Conservation (phyloP, 352 stramenopile genomes). For the Pythium sp. region DNA sequence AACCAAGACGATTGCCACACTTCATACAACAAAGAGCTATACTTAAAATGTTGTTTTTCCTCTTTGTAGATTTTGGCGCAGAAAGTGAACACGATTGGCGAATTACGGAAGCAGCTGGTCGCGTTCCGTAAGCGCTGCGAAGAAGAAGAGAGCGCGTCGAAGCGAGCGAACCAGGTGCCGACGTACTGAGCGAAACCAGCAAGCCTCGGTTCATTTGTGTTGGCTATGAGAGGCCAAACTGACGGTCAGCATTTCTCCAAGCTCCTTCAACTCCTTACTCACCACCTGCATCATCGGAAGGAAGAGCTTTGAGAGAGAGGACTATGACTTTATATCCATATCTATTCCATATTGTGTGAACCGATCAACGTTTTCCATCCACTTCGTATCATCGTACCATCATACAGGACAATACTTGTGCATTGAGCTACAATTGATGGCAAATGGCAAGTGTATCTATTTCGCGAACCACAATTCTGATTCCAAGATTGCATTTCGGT, state of each 20-base stretch:
- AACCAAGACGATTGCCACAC: background rate
- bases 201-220: background rate
- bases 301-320: background rate
- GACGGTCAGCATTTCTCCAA: background rate
- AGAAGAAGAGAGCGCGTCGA: slow-evolving; percentile 77
- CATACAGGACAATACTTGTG: too few species aligned
- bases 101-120: slow-evolving; percentile 78
- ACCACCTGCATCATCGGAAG: background rate
- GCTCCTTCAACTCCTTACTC: background rate
- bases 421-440: too few species aligned
- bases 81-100: slow-evolving; percentile 89
- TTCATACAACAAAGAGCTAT: background rate
- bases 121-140: slow-evolving; percentile 79
- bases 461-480: too few species aligned
- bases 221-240: background rate
- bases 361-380: slow-evolving; percentile 4
- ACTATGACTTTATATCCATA: background rate
- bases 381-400: background rate
- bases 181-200: slow-evolving; percentile 22
- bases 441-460: too few species aligned
- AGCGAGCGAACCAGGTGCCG: slow-evolving; percentile 31
- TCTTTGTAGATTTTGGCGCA: slow-evolving; percentile 90
- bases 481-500: background rate
- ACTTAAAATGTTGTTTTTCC: background rate
- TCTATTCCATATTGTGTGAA: background rate